These are phyloP conservation scores for Ceratocystis ficicola DNA, from an alignment of 2,329 filamentous ascomycete genomes.

Conservation along the genomic window DNA sequence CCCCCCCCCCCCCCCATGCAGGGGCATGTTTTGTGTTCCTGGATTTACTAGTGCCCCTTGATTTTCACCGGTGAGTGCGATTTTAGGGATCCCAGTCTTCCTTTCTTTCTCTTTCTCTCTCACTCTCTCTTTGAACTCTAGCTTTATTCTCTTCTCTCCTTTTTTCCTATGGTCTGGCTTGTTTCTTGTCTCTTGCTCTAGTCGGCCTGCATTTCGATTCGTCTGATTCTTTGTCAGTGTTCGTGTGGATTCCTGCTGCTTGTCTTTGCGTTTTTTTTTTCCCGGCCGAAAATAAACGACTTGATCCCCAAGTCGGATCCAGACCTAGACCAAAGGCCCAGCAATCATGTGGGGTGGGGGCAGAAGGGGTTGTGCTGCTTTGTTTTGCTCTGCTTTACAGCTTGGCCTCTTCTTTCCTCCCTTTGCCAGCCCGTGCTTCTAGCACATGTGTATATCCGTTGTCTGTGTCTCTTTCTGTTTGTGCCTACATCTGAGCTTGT, in stretches of 20 bases:
- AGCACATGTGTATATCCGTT: neutral
- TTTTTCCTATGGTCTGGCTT: neutral
- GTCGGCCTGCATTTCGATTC: neutral
- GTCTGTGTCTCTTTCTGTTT: neutral
- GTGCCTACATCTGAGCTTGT: neutral
- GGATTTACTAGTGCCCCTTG: constrained; percentile 5
- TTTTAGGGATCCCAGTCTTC: neutral
- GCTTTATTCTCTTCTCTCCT: neutral
- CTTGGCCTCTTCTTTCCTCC: neutral
- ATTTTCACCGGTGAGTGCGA: neutral
- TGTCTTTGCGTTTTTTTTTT: neutral
- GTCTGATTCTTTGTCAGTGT: neutral
- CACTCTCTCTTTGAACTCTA: neutral
- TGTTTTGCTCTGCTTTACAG: neutral
- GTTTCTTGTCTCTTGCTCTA: neutral
- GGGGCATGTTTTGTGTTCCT: constrained; percentile 14
- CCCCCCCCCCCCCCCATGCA: neutral
- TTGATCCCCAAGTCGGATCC: neutral
- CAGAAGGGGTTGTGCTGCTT: neutral
- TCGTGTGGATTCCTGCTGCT: neutral
- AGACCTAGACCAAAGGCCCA: neutral
- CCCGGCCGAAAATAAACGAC: neutral
- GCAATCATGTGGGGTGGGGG: neutral
- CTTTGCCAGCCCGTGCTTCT: neutral
- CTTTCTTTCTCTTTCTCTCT: neutral